Evolutionary conservation across 495 filamentous ascomycete genomes (phyloP).

Genomic region (Collariella sp.): DNA sequence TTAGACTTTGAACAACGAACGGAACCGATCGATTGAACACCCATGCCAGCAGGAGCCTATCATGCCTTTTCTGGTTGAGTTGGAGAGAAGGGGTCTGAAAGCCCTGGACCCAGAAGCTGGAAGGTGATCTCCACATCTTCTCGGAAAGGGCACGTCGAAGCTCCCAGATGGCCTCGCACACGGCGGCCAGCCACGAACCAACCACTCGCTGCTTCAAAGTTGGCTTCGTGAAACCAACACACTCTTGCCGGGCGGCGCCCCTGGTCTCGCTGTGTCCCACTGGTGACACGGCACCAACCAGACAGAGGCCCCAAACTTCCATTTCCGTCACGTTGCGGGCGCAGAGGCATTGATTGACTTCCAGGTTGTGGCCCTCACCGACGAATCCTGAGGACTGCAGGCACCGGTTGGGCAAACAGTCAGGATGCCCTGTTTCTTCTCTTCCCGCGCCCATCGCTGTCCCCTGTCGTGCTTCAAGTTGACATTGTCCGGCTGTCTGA

Average conservation of each 20-base stretch:
- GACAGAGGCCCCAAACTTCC: conserved; percentile 5
- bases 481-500: neutral
- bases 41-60: neutral
- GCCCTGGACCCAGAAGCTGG: too few species aligned
- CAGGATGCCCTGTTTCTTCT: conserved; percentile 2
- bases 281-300: neutral
- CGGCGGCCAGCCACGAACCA: neutral
- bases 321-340: neutral
- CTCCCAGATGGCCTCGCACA: neutral
- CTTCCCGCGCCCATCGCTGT: neutral
- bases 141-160: too few species aligned
- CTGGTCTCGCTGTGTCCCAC: neutral
- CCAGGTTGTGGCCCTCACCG: neutral
- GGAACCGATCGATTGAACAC: neutral
- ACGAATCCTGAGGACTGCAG: neutral
- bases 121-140: neutral
- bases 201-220: neutral
- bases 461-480: neutral
- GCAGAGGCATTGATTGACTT: too few species aligned
- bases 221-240: conserved; percentile 10
- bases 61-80: too few species aligned
- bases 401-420: conserved; percentile 11
- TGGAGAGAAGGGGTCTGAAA: too few species aligned
- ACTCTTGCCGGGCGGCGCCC: neutral
- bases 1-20: too few species aligned